These are phyloP conservation scores for Smallanthus sonchifolius DNA, from an alignment of 129 eudicot species.

Conservation along the genomic window DNA sequence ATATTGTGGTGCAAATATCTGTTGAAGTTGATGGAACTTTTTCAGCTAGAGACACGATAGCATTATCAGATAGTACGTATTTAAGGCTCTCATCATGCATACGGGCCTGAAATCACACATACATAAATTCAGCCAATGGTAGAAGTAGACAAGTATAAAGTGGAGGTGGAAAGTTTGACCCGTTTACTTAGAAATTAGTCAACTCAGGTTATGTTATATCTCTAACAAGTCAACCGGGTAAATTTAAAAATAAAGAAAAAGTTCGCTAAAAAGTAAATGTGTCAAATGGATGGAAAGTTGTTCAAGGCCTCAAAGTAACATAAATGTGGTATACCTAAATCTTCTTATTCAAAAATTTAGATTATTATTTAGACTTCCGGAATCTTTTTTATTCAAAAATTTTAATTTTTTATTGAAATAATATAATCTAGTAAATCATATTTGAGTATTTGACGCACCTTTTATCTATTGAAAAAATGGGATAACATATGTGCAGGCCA, in stretches of 20 bases:
- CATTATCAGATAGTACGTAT: conserved; percentile 80
- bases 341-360: neutral
- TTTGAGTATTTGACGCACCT: neutral
- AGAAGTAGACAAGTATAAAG: neutral
- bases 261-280: neutral
- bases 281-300: no score
- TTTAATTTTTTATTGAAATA: neutral
- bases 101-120: conserved; percentile 69
- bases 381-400: neutral
- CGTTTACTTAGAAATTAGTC: neutral
- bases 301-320: neutral
- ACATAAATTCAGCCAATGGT: neutral
- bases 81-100: conserved; percentile 95
- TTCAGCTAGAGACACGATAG: conserved; percentile 64
- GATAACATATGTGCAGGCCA: neutral
- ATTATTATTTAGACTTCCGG: neutral
- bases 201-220: neutral
- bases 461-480: neutral
- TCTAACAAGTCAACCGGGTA: neutral
- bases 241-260: neutral
- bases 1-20: conserved; percentile 48
- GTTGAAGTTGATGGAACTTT: conserved; percentile 42
- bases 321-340: neutral
- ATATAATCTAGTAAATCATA: neutral
- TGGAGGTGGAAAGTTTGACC: neutral